These are phyloP conservation scores for Syzygium malaccense DNA, from an alignment of 441 rosid species.

Conservation along the genomic window DNA sequence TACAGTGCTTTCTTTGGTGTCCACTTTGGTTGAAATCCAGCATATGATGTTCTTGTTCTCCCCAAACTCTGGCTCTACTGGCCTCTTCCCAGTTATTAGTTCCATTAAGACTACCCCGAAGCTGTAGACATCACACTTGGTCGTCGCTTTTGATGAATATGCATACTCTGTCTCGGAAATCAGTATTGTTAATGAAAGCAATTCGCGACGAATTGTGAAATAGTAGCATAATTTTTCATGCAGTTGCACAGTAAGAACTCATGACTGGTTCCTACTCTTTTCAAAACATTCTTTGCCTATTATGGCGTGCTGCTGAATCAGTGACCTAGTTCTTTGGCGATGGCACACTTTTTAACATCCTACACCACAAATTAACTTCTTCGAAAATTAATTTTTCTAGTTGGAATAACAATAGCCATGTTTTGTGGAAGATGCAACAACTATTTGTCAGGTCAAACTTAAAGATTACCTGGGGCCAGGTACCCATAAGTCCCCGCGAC, in stretches of 20 bases:
- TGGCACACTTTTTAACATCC: not conserved
- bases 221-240: not conserved
- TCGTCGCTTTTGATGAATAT: constrained; percentile 77
- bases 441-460: not conserved
- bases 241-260: not conserved
- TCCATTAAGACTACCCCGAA: constrained; percentile 92
- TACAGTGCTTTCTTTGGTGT: constrained; percentile 66
- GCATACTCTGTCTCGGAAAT: constrained; percentile 56
- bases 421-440: not conserved
- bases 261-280: not conserved
- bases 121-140: constrained; percentile 92
- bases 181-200: not conserved
- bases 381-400: not conserved
- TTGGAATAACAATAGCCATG: not conserved
- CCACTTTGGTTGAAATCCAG: constrained; percentile 71
- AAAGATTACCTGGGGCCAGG: constrained; percentile 72
- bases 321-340: not conserved
- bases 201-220: not conserved
- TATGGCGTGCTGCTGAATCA: not conserved
- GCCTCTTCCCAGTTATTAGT: constrained; percentile 78
- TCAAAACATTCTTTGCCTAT: not conserved
- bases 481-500: constrained; percentile 91
- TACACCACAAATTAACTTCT: not conserved
- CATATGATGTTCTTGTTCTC: constrained; percentile 75
- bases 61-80: constrained; percentile 70